phyloP scores from a whole-genome alignment of 768 basidiomycete species.

The Cubamyces lactineus region DNA sequence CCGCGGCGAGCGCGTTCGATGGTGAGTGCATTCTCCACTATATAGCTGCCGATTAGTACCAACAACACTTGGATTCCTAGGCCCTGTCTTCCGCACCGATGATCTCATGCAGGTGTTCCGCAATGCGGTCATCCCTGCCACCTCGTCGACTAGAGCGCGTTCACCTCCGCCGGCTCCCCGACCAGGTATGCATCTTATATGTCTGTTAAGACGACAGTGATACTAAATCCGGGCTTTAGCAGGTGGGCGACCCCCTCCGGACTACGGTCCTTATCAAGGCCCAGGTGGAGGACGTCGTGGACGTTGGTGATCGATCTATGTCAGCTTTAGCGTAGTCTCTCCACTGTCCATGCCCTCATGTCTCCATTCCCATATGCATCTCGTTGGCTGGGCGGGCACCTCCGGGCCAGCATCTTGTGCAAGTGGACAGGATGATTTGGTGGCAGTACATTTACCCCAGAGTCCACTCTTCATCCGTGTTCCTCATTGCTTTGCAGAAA shows the following conservation, averaged over 20 bases:
- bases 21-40: constrained; percentile 53
- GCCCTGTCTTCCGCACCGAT: constrained; percentile 88
- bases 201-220: not conserved
- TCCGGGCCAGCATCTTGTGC: no score
- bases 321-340: not conserved
- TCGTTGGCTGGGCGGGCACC: no score
- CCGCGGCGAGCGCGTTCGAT: constrained; percentile 74
- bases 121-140: constrained; percentile 75
- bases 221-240: constrained; percentile 7
- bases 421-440: no score
- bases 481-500: no score
- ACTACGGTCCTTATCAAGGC: constrained; percentile 87
- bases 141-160: constrained; percentile 49
- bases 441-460: no score
- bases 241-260: constrained; percentile 79
- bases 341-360: no score
- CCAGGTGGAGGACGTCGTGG: constrained; percentile 53
- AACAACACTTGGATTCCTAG: constrained; percentile 44
- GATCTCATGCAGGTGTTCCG: constrained; percentile 87
- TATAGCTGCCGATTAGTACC: not conserved
- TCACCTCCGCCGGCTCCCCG: constrained; percentile 55
- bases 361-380: no score
- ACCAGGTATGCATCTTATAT: constrained; percentile 40
- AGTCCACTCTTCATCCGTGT: no score
- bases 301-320: constrained; percentile 38